These are phyloP conservation scores for Chrysoporthe puriensis DNA, from an alignment of 2,329 filamentous ascomycete genomes.

Conservation along the genomic window DNA sequence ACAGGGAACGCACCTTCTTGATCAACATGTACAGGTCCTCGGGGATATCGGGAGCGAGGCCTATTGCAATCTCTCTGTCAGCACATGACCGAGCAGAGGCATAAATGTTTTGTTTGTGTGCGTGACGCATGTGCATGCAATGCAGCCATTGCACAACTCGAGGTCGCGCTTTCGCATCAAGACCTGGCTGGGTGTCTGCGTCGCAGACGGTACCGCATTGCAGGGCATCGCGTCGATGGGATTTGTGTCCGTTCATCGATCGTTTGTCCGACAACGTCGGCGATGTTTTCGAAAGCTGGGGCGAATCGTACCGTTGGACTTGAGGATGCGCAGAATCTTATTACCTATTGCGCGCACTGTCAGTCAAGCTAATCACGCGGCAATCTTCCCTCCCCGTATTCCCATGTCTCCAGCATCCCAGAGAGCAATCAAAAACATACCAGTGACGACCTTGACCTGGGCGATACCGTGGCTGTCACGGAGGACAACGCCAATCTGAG, in stretches of 20 bases:
- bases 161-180: slow-evolving; percentile 21
- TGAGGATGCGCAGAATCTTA: slow-evolving; percentile 99
- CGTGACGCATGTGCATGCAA: neutral
- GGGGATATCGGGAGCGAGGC: slow-evolving; percentile 96
- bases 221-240: slow-evolving; percentile 12
- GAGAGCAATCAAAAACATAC: slow-evolving; percentile 57
- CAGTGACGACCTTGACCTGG: slow-evolving; percentile 96
- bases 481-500: slow-evolving; percentile 98
- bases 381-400: neutral
- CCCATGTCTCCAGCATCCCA: neutral
- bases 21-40: slow-evolving; percentile 99
- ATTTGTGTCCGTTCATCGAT: slow-evolving; percentile 1
- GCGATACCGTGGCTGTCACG: slow-evolving; percentile 97
- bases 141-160: slow-evolving; percentile 21
- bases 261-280: neutral
- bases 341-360: slow-evolving; percentile 69
- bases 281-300: neutral
- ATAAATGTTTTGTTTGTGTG: slow-evolving; percentile 40
- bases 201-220: slow-evolving; percentile 16
- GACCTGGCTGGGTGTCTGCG: slow-evolving; percentile 35
- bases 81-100: slow-evolving; percentile 90
- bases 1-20: slow-evolving; percentile 80
- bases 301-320: slow-evolving; percentile 79
- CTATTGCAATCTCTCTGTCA: slow-evolving; percentile 91
- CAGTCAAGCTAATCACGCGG: slow-evolving; percentile 37